Conservation (phyloP, 306 rosid genomes). For the Fagus crenata region DNA sequence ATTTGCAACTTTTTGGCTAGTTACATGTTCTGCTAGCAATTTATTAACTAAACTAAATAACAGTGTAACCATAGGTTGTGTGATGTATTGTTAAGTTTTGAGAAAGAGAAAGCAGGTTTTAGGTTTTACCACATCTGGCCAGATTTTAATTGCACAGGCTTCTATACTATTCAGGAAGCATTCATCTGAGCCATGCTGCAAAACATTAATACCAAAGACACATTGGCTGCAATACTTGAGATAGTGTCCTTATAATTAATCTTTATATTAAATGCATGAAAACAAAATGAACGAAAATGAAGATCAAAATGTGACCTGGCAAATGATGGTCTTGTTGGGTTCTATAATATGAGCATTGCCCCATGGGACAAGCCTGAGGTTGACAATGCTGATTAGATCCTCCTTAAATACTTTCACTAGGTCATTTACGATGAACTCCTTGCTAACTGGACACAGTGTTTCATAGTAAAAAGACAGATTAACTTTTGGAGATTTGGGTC, state of each 20-base stretch:
- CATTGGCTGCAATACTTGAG: no score
- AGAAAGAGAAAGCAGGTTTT: background rate
- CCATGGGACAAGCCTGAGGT: background rate
- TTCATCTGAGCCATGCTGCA: constrained; percentile 19
- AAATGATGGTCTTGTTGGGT: constrained; percentile 1
- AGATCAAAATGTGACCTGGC: constrained; percentile 10
- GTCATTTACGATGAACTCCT: background rate
- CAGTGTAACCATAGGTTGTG: background rate
- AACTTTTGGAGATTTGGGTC: background rate
- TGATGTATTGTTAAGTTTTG: background rate
- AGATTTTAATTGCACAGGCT: background rate
- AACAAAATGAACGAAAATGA: background rate
- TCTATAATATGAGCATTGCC: background rate
- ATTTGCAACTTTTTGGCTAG: background rate
- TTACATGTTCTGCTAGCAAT: background rate
- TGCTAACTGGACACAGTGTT: background rate
- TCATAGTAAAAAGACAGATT: background rate
- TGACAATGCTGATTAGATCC: background rate
- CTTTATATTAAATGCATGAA: background rate
- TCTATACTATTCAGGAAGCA: background rate
- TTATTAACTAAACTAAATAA: background rate
- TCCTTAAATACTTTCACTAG: background rate
- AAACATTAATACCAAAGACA: background rate
- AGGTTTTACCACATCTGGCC: background rate
- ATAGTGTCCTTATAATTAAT: no score